Evolutionary conservation across 1,284 basidiomycete genomes (phyloP), one percentile per base, ranked within the genome.

Genomic region (Uromyces viciae-fabae): DNA sequence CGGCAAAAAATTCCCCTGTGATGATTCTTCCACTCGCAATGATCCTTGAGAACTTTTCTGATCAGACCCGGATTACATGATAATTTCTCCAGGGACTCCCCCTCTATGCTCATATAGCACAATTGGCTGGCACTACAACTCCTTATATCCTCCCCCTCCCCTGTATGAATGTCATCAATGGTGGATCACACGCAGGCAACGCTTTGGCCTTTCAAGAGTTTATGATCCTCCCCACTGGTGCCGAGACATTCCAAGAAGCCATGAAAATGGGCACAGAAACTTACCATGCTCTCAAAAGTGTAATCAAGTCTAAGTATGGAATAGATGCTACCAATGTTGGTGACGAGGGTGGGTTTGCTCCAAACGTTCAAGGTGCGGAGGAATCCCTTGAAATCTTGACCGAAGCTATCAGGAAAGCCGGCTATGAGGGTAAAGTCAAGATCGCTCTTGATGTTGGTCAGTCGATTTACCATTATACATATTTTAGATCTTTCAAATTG

Each of bases 181-280:
- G 97, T 88, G 97, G 97, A 83, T 98, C 95, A 83, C 97, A 99
- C 88, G 97, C 97, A 82, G 97, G 97, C 82, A 99, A 99, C 91
- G 94, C 95, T 87, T 93, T 99, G 83, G 95, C 97, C 81, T 95
- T 98, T 93, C 94, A 98, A 89, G 97, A 99, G 89, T 99, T 99
- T 90, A 99, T 99, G 97, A 91, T 99, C 84, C 90, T 98, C 83
- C 96, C 97, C 83, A 97, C 94, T 82, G 96, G 95, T 82, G 95
- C 95, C 77, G 85, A 89, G 77, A 91, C 90, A 83, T 99, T 99
- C 90, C 92, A 93, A 76, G 95, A 99, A 89, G 94, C 97, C 82
- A 92, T 99, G 91, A 95, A 97, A 89, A 94, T 98, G 84, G 97
- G 97, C 83, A 93, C 95, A 31, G 97, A 99, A 89, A 94, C 93